Evolutionary conservation across 176 grass and related monocot genomes (phyloP), one percentile per base, ranked within the genome.

Genomic region (Musa beccarii): DNA sequence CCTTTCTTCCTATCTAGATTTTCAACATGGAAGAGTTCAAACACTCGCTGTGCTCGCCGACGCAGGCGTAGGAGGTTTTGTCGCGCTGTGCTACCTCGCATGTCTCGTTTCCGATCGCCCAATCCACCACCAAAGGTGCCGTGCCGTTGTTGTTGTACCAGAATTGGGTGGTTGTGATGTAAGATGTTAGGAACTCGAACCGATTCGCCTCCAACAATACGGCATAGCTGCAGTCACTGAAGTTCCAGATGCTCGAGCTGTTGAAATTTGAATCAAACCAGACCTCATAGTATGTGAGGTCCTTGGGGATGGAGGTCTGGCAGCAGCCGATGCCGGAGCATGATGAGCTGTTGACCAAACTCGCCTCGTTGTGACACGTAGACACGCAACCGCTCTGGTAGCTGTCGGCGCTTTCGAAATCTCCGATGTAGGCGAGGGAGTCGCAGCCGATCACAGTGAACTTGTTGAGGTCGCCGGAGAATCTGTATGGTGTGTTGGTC

Each of bases 281-380:
- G 5, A 89, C 52, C n/a, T 10, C 15, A 80, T 86, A 85, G 1
- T 69, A 80, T 52, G 70, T 84, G 34, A 88, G 83, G 10, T 73
- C 78, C 1, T 63, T 10, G 1, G 89, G 92, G 55, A 92, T 87
- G 11, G 51, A 2, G 9, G 79, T 54, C 71, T 96, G 87, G 83
- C 92, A 96, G 85, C 92, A 96, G 0, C 92, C 89, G 26, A 86
- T 51, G 12, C 92, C 89, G 7, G 78, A 77, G 92, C 92, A 96
- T 2, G 25, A 26, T 26, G 87, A 51, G 23, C 81, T 81, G 54
- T 89, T 28, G 16, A 8, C 54, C 6, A 80, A 77, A 59, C 75
- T 84, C 65, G 59, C 77, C 10, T 13, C 7, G 43, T 67, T 25
- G 10, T 19, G 10, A 54, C 83, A 85, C 34, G 14, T 10, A 10